Percentiles rank a stretch among this genome's conserved stretches.
Conservation (phyloP, 805 yeast genomes). For the Starmerella cellae region DNA sequence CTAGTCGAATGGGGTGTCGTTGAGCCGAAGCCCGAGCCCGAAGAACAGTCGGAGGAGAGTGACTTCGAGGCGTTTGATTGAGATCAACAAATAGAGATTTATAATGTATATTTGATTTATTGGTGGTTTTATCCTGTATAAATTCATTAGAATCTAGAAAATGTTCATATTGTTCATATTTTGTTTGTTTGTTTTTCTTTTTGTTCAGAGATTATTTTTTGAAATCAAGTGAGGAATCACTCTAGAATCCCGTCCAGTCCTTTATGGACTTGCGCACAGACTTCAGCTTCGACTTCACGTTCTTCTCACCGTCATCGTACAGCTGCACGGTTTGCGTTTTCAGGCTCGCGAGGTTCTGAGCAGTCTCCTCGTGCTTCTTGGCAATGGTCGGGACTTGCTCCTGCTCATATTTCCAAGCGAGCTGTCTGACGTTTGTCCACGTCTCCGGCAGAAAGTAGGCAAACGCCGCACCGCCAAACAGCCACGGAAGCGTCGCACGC, state of each 20-base stretch:
- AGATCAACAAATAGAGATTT: too few relatives aligned
- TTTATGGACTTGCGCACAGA: conserved; percentile 5
- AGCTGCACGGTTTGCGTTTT: conserved; percentile 35
- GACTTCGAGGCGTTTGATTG: conserved; percentile 28
- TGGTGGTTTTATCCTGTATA: background rate
- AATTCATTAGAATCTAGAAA: background rate
- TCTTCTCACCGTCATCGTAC: conserved; percentile 28
- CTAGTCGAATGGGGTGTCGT: conserved; percentile 46
- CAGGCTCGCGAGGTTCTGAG: conserved; percentile 35
- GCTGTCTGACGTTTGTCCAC: conserved; percentile 43
- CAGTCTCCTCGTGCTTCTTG: conserved; percentile 41
- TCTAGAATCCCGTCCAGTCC: conserved; percentile 17
- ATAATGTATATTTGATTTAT: background rate
- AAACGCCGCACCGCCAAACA: conserved; percentile 47
- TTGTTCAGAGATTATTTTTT: background rate
- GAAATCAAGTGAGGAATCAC: too few relatives aligned
- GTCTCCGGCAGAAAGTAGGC: conserved; percentile 61
- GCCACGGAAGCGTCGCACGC: conserved; percentile 44
- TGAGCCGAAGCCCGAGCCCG: background rate
- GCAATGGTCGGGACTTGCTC: conserved; percentile 49
- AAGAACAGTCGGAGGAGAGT: conserved; percentile 6
- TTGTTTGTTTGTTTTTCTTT: too few relatives aligned
- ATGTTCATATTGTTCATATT: background rate
- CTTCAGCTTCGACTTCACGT: conserved; percentile 5
- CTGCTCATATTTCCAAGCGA: conserved; percentile 50